Percentiles rank a stretch among this genome's conserved stretches.
phyloP scores from a whole-genome alignment of 768 basidiomycete species.

The Tylopilus sp. region DNA sequence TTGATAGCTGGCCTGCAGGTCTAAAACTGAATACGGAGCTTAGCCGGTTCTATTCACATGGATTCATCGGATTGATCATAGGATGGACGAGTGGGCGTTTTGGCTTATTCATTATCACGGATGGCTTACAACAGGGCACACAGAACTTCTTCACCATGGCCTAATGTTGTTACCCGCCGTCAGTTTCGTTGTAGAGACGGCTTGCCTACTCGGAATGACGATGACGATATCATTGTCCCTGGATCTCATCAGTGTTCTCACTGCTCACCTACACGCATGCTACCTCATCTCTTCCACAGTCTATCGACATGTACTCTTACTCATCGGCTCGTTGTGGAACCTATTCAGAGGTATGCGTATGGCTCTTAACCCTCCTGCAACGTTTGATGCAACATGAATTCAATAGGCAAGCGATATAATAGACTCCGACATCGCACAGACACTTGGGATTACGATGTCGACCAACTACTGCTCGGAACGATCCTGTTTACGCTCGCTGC shows the following conservation, averaged over 20 bases:
- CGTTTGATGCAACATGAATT: not conserved
- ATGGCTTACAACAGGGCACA: constrained; percentile 3
- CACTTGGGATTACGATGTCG: constrained; percentile 86
- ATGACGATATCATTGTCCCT: constrained; percentile 61
- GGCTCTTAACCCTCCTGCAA: constrained; percentile 8
- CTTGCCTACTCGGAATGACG: constrained; percentile 50
- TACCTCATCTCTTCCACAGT: constrained; percentile 61
- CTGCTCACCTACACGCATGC: constrained; percentile 67
- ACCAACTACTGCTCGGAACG: constrained; percentile 93
- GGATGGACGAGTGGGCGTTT: constrained; percentile 67
- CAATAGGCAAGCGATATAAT: constrained; percentile 82
- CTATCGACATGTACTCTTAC: constrained; percentile 57
- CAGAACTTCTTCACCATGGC: constrained; percentile 21
- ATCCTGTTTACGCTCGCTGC: constrained; percentile 80
- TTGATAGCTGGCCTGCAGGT: constrained; percentile 95
- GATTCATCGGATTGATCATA: constrained; percentile 60
- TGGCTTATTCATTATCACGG: not conserved
- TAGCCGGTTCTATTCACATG: constrained; percentile 77
- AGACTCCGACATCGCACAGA: constrained; percentile 85
- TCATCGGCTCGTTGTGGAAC: constrained; percentile 74
- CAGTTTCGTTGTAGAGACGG: constrained; percentile 34
- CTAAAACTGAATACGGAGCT: constrained; percentile 95
- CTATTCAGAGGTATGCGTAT: constrained; percentile 82
- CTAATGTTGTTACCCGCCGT: constrained; percentile 22
- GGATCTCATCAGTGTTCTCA: constrained; percentile 65